phyloP scores from a whole-genome alignment of 176 grass and related monocot species.

The Neostapfia colusana region DNA sequence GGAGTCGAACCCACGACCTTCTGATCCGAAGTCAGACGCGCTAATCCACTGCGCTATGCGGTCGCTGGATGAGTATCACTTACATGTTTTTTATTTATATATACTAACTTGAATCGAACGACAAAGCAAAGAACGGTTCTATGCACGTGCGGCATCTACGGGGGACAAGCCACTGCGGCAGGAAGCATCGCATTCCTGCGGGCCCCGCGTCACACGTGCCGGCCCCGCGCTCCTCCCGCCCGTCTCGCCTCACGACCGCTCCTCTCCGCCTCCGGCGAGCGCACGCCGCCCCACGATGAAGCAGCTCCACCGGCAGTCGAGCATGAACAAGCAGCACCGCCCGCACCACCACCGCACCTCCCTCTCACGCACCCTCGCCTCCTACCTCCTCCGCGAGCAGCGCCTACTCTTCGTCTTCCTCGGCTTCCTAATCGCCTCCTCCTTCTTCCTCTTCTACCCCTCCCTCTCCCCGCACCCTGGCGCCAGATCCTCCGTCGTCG shows the following conservation, averaged over 20 bases:
- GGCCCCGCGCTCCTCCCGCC: constrained; percentile 2
- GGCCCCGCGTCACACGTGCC: constrained; percentile 23
- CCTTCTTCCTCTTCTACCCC: constrained; percentile 69
- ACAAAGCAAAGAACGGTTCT: constrained; percentile 14
- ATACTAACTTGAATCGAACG: background rate
- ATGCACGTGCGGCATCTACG: constrained; percentile 50
- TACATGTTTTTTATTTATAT: background rate
- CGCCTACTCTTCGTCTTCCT: constrained; percentile 92
- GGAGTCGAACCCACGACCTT: constrained; percentile 99
- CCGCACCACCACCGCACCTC: constrained; percentile 44
- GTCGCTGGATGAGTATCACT: constrained; percentile 16
- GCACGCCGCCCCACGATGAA: constrained; percentile 50
- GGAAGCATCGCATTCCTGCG: constrained; percentile 32
- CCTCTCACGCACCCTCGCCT: constrained; percentile 44
- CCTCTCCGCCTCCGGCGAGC: constrained; percentile 37
- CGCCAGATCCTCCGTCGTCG: background rate
- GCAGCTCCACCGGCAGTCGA: constrained; percentile 72
- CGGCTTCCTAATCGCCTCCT: constrained; percentile 81
- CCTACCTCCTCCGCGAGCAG: constrained; percentile 86
- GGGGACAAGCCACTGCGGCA: constrained; percentile 25
- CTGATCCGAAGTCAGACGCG: constrained; percentile 99
- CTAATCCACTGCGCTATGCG: constrained; percentile 99
- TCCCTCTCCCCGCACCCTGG: constrained; percentile 23
- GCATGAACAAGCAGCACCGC: constrained; percentile 59
- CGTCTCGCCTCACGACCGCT: background rate